A percentile compares a stretch with the other conserved stretches of the same genome.
phyloP scores from a whole-genome alignment of 805 yeast genomes.

The Candida rishiriensis region DNA sequence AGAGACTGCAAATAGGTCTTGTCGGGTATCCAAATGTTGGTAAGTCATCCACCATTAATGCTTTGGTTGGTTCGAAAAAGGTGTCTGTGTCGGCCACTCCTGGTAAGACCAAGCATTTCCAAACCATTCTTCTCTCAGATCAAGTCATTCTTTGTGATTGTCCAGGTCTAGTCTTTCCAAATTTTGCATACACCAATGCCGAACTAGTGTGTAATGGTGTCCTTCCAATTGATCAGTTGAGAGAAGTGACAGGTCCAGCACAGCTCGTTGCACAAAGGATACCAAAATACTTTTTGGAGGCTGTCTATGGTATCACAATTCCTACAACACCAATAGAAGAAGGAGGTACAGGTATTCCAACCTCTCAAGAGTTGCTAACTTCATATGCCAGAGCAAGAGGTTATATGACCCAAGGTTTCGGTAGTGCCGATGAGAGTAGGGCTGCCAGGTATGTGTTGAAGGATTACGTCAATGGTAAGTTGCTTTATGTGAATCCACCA shows the following conservation, averaged over 20 bases:
- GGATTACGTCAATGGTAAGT: conserved; percentile 91
- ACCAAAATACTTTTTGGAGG: conserved; percentile 86
- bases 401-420: conserved; percentile 94
- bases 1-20: conserved; percentile 80
- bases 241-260: conserved; percentile 88
- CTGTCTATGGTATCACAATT: conserved; percentile 88
- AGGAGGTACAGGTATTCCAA: conserved; percentile 87
- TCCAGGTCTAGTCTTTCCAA: conserved; percentile 98
- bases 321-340: conserved; percentile 70
- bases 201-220: conserved; percentile 98
- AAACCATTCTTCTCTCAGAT: conserved; percentile 82
- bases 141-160: conserved; percentile 91
- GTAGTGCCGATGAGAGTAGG: conserved; percentile 93
- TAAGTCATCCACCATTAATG: conserved; percentile 92
- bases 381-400: conserved; percentile 98
- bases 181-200: conserved; percentile 93
- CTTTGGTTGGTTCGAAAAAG: conserved; percentile 91
- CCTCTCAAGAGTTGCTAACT: conserved; percentile 80
- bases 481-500: conserved; percentile 83
- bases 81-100: conserved; percentile 99
- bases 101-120: conserved; percentile 98
- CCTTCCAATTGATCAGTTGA: conserved; percentile 93
- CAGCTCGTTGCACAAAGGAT: conserved; percentile 81
- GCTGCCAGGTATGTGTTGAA: conserved; percentile 89
- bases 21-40: conserved; percentile 95